Conservation (phyloP, 2,329 filamentous ascomycete genomes). For the Fusarium pseudoanthophilum region DNA sequence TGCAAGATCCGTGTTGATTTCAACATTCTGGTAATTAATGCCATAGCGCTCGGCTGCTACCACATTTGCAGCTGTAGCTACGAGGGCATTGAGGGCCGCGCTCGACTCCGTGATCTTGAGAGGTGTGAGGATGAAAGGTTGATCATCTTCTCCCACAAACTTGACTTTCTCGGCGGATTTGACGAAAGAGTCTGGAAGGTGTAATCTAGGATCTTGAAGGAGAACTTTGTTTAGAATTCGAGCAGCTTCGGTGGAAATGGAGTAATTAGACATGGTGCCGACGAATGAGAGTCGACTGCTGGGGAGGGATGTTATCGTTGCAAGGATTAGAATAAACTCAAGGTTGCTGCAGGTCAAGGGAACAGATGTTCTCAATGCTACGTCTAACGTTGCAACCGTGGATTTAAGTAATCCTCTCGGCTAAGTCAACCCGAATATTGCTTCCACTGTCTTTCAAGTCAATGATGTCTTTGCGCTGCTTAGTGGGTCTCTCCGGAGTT, state of each 20-base stretch:
- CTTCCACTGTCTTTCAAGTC: background rate
- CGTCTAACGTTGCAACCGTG: background rate
- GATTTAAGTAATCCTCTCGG: background rate
- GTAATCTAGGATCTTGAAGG: background rate
- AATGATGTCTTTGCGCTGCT: background rate
- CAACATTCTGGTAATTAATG: background rate
- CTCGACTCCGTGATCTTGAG: conserved; percentile 1
- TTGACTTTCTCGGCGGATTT: background rate
- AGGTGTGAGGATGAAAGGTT: background rate
- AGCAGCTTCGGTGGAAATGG: background rate
- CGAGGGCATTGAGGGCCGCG: background rate
- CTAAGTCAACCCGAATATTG: background rate
- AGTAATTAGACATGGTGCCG: background rate
- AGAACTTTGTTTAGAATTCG: background rate
- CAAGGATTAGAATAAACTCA: background rate
- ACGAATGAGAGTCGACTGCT: background rate
- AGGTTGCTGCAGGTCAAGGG: background rate
- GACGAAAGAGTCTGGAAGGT: background rate
- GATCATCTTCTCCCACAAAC: background rate
- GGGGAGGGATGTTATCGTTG: background rate
- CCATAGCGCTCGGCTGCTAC: background rate
- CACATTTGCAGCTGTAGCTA: background rate
- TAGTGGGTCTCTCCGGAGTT: background rate
- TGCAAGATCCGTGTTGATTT: background rate
- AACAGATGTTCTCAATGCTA: background rate